These are phyloP conservation scores for Magnusiomyces suaveolens DNA, from an alignment of 1,139 yeast species.

Conservation along the genomic window DNA sequence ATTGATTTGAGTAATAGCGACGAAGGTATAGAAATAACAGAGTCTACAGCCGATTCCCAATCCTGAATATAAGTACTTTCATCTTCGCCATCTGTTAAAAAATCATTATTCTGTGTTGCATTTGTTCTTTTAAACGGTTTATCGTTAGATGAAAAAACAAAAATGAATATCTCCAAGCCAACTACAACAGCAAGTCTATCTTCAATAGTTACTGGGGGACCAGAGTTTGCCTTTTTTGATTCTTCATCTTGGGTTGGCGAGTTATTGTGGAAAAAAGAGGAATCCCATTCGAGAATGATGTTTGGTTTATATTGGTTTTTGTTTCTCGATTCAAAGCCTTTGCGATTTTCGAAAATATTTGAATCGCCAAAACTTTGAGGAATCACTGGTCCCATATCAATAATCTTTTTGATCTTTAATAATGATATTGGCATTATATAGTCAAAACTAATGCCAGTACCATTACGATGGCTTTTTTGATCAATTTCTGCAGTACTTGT, in stretches of 20 bases:
- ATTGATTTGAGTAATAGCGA: background rate
- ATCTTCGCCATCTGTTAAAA: background rate
- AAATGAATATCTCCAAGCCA: background rate
- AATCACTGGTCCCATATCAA: background rate
- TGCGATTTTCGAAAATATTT: background rate
- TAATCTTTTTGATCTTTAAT: background rate
- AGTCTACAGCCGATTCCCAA: background rate
- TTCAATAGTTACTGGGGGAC: background rate
- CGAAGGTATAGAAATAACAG: background rate
- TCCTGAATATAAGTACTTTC: background rate
- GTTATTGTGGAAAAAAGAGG: background rate
- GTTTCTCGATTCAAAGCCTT: background rate
- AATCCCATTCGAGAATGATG: slow-evolving; percentile 3
- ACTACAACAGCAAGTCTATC: slow-evolving; percentile 3
- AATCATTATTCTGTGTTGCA: background rate
- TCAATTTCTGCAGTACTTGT: background rate
- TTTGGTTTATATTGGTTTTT: background rate
- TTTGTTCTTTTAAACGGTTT: background rate
- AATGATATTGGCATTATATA: background rate
- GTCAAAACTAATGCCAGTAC: background rate
- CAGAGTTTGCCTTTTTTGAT: background rate
- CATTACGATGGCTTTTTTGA: background rate
- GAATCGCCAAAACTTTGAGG: background rate
- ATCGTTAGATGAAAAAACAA: background rate
- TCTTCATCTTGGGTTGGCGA: background rate